These are phyloP conservation scores for Leccinum boreale DNA, from an alignment of 768 basidiomycete species.

Conservation along the genomic window DNA sequence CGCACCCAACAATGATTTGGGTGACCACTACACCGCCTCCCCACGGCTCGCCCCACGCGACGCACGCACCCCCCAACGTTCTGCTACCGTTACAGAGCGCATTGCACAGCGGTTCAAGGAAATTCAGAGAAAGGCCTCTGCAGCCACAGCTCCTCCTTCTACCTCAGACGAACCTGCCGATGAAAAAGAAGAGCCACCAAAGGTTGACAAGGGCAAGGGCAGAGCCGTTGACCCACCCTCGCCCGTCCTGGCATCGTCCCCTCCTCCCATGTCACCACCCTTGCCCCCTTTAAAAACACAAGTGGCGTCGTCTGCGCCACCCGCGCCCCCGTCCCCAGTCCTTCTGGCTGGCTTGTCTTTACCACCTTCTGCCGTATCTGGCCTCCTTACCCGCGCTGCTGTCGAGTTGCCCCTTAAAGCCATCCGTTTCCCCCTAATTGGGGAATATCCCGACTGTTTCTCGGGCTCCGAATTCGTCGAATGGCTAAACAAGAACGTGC, in stretches of 20 bases:
- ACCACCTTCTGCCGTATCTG: slow-evolving; percentile 60
- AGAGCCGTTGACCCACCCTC: slow-evolving; percentile 48
- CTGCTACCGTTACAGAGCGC: slow-evolving; percentile 82
- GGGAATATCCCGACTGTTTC: slow-evolving; percentile 84
- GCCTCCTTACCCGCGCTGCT: slow-evolving; percentile 67
- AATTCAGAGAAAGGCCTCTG: slow-evolving; percentile 57
- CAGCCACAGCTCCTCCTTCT: slow-evolving; percentile 28
- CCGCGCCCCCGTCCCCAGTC: slow-evolving; percentile 50
- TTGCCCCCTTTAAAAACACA: slow-evolving; percentile 46
- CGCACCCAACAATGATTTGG: slow-evolving; percentile 61
- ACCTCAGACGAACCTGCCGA: slow-evolving; percentile 26
- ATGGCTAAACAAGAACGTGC: slow-evolving; percentile 79
- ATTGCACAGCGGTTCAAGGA: slow-evolving; percentile 81
- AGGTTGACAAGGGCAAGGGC: slow-evolving; percentile 83
- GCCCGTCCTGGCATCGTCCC: slow-evolving; percentile 42
- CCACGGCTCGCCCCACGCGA: slow-evolving; percentile 63
- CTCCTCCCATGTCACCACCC: slow-evolving; percentile 62
- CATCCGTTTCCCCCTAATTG: slow-evolving; percentile 73
- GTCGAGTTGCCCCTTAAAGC: slow-evolving; percentile 67
- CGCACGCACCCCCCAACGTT: slow-evolving; percentile 53
- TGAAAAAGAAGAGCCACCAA: slow-evolving; percentile 38
- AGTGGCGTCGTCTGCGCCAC: slow-evolving; percentile 34
- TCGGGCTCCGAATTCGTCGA: slow-evolving; percentile 85
- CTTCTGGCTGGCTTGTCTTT: slow-evolving; percentile 75
- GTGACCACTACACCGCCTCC: slow-evolving; percentile 81